Evolutionary conservation across 2,329 filamentous ascomycete species (phyloP), one percentile per base, ranked within the genome.

Genomic region (Akanthomyces dipterigenus): DNA sequence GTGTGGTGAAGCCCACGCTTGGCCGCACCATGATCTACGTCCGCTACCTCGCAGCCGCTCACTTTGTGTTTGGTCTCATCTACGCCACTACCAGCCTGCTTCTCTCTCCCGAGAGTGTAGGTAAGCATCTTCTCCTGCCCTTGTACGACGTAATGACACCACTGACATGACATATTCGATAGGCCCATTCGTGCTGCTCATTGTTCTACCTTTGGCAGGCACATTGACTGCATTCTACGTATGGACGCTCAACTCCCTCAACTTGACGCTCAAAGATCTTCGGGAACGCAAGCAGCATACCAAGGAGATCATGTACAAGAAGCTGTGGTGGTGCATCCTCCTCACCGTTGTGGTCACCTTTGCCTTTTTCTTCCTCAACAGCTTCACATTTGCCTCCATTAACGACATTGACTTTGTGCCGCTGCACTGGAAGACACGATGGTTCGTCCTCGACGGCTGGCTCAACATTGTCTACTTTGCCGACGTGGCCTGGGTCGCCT

Each of bases 361-460:
- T 69, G 92, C 83, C 62, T 99, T 99, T 79, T 97, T 99, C 81
- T 98, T 99, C 80, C 88, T 98, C 80, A 98, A 97, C 80, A 96
- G 90, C 67, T 92, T 97, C 75, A 91, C 90, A 0, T 96, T 99
- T 72, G 93, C 93, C 54, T 93, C 92, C 14, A 86, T 87, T 53
- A 85, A 84, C 53, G 89, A 93, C 65, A 90, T 90, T 0, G 89
- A 96, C 73, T 99, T 96, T 73, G 91, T 96, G 5, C 95, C 95
- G 1, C 90, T 91, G 68, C 93, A 99, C 76, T 99, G 95, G 95
- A 93, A 97, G 77, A 93, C 90, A 5, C 82, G 95, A 63, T 99
- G 95, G 95, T 99, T 99, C 71, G 85, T 99, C 50, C 83, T 99
- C 22, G 95, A 99, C 71, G 95, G 95, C 60, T 99, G 95, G 95